Percentiles rank a stretch among this genome's conserved stretches.
Evolutionary conservation across 2,329 filamentous ascomycete species (phyloP).

Genomic region (Sclerotinia minor): DNA sequence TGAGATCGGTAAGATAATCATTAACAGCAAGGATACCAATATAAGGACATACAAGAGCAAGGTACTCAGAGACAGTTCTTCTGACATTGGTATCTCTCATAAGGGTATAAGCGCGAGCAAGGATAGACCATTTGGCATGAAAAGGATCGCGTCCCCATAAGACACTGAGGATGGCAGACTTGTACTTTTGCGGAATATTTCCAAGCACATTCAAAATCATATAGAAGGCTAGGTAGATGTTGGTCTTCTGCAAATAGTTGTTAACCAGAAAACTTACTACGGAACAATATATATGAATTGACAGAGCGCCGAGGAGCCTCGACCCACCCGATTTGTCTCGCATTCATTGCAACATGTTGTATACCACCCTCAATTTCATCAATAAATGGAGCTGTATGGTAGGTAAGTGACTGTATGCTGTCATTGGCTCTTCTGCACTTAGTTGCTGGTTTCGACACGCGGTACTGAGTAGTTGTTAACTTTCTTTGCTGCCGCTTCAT

Average conservation of each 20-base stretch:
- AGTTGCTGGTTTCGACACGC: constrained; percentile 3
- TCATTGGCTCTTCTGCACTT: constrained; percentile 3
- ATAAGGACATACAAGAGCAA: constrained; percentile 28
- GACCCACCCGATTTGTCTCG: background rate
- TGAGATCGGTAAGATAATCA: constrained; percentile 32
- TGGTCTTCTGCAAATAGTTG: background rate
- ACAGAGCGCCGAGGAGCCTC: constrained; percentile 18
- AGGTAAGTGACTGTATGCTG: background rate
- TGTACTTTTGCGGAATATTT: constrained; percentile 32
- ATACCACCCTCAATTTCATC: background rate
- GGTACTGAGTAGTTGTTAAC: background rate
- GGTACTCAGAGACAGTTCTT: constrained; percentile 27
- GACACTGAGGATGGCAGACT: constrained; percentile 29
- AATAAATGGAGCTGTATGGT: background rate
- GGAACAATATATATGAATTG: constrained; percentile 33
- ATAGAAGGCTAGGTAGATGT: constrained; percentile 25
- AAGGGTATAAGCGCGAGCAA: constrained; percentile 33
- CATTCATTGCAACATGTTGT: background rate
- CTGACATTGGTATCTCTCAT: constrained; percentile 33
- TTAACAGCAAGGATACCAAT: constrained; percentile 33
- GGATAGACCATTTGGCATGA: constrained; percentile 32
- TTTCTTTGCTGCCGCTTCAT: background rate
- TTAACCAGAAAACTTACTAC: constrained; percentile 22
- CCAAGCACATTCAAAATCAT: constrained; percentile 4
- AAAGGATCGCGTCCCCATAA: constrained; percentile 34